Conservation (phyloP, 768 basidiomycete species). For the Mycena alexandri region DNA sequence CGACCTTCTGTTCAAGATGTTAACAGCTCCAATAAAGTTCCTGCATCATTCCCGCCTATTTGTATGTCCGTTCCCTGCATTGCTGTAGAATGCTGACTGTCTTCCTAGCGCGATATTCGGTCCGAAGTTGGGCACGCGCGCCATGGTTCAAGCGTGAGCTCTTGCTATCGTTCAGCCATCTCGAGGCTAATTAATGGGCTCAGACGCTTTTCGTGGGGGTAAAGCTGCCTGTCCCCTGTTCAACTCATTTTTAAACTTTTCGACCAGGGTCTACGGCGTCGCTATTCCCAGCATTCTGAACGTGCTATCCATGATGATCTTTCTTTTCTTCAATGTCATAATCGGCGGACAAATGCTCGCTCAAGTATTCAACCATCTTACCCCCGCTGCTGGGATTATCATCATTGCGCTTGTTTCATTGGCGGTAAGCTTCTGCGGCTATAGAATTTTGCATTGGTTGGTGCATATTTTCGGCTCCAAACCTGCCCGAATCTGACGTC, state of each 20-base stretch:
- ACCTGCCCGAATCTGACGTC: too few relatives aligned
- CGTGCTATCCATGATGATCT: conserved; percentile 71
- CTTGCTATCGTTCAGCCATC: conserved; percentile 56
- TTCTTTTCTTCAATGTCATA: conserved; percentile 75
- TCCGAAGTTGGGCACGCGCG: conserved; percentile 82
- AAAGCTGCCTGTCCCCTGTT: conserved; percentile 13
- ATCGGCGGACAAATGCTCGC: conserved; percentile 77
- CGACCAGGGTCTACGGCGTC: conserved; percentile 67
- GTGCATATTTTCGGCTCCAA: conserved; percentile 6
- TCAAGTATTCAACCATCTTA: conserved; percentile 58
- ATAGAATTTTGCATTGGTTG: conserved; percentile 72
- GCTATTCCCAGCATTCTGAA: conserved; percentile 68
- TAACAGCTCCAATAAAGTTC: conserved; percentile 14
- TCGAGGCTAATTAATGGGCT: conserved; percentile 46
- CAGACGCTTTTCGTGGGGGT: conserved; percentile 49
- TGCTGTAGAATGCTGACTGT: not conserved
- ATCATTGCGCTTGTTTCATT: conserved; percentile 55
- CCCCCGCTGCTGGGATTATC: conserved; percentile 55
- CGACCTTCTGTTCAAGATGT: not conserved
- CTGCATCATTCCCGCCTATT: conserved; percentile 69
- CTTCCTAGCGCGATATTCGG: conserved; percentile 71
- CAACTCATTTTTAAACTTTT: not conserved
- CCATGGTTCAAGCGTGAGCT: conserved; percentile 74
- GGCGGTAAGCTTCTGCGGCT: conserved; percentile 71
- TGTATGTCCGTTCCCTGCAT: conserved; percentile 57